Conservation (phyloP, 202 grass and related monocot genomes). For the Bolboschoenoplectus hybrid region DNA sequence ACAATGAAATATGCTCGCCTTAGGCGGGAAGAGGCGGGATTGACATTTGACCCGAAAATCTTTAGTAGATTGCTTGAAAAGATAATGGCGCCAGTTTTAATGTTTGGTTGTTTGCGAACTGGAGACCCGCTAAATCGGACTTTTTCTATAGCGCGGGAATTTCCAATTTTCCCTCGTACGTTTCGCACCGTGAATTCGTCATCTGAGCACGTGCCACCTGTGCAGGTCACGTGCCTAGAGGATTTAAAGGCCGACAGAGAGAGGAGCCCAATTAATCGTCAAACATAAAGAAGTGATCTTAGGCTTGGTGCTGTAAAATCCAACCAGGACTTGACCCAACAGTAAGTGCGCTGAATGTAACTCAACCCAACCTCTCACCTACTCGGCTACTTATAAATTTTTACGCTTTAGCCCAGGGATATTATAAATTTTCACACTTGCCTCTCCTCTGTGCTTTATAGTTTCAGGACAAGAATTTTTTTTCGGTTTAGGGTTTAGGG, state of each 20-base stretch:
- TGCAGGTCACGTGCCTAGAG: background rate
- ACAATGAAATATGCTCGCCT: background rate
- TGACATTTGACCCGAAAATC: background rate
- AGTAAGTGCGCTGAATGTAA: background rate
- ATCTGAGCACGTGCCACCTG: background rate
- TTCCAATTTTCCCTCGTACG: conserved; percentile 11
- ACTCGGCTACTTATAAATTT: background rate
- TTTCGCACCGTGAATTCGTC: background rate
- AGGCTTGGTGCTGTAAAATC: background rate
- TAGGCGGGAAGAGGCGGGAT: conserved; percentile 26
- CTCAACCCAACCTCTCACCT: background rate
- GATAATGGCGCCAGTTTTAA: background rate
- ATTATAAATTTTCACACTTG: background rate
- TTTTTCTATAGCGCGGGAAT: conserved; percentile 27
- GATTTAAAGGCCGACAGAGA: background rate
- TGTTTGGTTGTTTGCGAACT: background rate
- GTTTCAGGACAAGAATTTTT: no score
- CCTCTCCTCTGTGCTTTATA: background rate
- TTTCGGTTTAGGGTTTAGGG: no score
- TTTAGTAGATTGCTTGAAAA: conserved; percentile 2
- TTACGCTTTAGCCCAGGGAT: background rate
- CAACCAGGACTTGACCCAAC: background rate
- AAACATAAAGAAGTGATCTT: background rate
- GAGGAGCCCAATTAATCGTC: background rate
- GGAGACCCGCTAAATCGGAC: background rate